A percentile compares a stretch with the other conserved stretches of the same genome.
Conservation (phyloP, 1,284 basidiomycete species). For the Pseudozyma hubeiensis region DNA sequence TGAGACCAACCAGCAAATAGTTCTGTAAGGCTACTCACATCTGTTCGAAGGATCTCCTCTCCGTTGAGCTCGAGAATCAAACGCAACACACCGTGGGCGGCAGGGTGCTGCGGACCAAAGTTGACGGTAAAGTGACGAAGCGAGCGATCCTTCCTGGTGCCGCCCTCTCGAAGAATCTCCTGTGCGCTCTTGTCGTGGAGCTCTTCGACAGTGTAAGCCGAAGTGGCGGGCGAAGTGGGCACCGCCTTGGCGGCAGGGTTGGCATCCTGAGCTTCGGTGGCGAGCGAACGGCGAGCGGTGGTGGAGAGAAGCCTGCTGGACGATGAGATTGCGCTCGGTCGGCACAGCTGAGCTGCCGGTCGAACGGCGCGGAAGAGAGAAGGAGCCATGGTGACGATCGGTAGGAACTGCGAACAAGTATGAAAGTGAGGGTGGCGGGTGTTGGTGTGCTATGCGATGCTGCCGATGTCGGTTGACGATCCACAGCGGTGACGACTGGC, state of each 20-base stretch:
- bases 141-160: slow-evolving; percentile 79
- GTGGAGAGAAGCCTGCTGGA: slow-evolving; percentile 40
- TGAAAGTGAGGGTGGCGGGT: slow-evolving; percentile 15
- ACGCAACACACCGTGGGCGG: slow-evolving; percentile 96
- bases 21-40: slow-evolving; percentile 34
- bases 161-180: slow-evolving; percentile 82
- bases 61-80: slow-evolving; percentile 98
- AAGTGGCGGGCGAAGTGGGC: slow-evolving; percentile 44
- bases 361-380: slow-evolving; percentile 46
- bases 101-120: slow-evolving; percentile 86
- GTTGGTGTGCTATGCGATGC: slow-evolving; percentile 2
- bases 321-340: slow-evolving; percentile 30
- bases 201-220: slow-evolving; percentile 62
- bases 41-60: slow-evolving; percentile 73
- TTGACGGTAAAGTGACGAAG: slow-evolving; percentile 73
- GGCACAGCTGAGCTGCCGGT: slow-evolving; percentile 44
- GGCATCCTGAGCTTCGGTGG: slow-evolving; percentile 52
- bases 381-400: slow-evolving; percentile 34
- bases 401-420: background rate
- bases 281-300: slow-evolving; percentile 46
- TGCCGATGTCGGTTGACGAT: background rate
- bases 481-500: background rate
- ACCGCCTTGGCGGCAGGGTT: slow-evolving; percentile 38
- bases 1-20: background rate
- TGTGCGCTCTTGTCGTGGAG: slow-evolving; percentile 80